A percentile compares a stretch with the other conserved stretches of the same genome.
Evolutionary conservation across 805 yeast species (phyloP).

Genomic region (Vanderwaltozyma tropicalis): DNA sequence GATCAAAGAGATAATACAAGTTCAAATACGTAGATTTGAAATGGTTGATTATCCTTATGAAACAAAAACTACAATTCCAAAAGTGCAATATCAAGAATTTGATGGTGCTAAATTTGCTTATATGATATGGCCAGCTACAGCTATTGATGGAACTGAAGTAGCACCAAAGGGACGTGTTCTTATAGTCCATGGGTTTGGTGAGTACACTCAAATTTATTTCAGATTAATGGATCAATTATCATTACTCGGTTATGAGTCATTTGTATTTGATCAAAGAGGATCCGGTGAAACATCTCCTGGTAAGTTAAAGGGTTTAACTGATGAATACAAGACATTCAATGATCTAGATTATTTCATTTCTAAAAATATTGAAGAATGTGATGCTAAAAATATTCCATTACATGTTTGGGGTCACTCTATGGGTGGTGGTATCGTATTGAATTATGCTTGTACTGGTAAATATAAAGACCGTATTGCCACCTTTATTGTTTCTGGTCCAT

Average conservation of each 20-base stretch:
- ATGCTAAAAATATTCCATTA: conserved; percentile 24
- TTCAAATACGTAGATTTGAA: background rate
- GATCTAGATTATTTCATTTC: conserved; percentile 47
- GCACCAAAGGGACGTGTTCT: conserved; percentile 42
- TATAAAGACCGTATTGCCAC: conserved; percentile 37
- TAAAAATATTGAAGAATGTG: conserved; percentile 15
- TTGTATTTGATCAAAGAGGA: conserved; percentile 68
- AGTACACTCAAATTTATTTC: conserved; percentile 39
- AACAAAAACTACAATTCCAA: conserved; percentile 14
- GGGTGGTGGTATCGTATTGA: conserved; percentile 69
- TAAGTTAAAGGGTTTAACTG: conserved; percentile 42
- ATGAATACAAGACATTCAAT: conserved; percentile 44
- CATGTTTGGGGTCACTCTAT: conserved; percentile 61
- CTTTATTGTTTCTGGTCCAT: conserved; percentile 48
- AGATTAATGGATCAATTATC: conserved; percentile 45
- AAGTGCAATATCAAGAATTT: conserved; percentile 16
- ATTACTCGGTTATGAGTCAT: conserved; percentile 48
- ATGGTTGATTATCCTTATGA: conserved; percentile 14
- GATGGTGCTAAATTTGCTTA: conserved; percentile 24
- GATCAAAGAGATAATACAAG: background rate
- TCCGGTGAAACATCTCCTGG: conserved; percentile 57
- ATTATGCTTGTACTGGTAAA: conserved; percentile 50
- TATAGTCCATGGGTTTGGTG: conserved; percentile 66
- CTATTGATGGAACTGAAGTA: background rate
- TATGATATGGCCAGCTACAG: conserved; percentile 19